Evolutionary conservation across 1,284 basidiomycete species (phyloP).

Genomic region (Phlebopus sp.): DNA sequence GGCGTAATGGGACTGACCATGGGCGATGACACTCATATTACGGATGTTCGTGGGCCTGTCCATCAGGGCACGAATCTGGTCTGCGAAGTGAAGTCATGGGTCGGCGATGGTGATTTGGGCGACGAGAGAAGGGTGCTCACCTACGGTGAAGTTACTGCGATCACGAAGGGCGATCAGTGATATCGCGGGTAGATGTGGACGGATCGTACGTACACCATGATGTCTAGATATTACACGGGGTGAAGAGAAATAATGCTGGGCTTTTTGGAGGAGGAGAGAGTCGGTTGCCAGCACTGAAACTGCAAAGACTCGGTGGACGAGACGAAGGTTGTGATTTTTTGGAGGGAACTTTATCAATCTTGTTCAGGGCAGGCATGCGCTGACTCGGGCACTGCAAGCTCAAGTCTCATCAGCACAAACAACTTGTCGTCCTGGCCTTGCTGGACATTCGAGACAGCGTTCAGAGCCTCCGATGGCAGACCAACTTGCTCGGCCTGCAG

Average conservation of each 20-base stretch:
- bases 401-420: constrained; percentile 2
- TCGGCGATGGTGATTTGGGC: constrained; percentile 2
- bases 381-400: constrained; percentile 4
- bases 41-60: constrained; percentile 90
- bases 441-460: no score
- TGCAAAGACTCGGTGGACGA: no score
- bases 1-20: constrained; percentile 53
- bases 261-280: no score
- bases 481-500: no score
- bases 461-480: no score
- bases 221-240: constrained; percentile 46
- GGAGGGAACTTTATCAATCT: constrained; percentile 30
- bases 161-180: constrained; percentile 35
- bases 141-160: constrained; percentile 82
- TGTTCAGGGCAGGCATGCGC: constrained; percentile 32
- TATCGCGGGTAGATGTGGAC: constrained; percentile 14
- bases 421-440: no score
- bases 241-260: constrained; percentile 27
- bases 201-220: constrained; percentile 69
- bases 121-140: constrained; percentile 42
- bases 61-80: constrained; percentile 91
- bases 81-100: constrained; percentile 38
- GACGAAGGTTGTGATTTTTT: constrained; percentile 13
- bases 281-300: no score
- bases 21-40: constrained; percentile 99